Evolutionary conservation across 1,284 basidiomycete genomes (phyloP), one percentile per base, ranked within the genome.

Genomic region (Porodaedalea pini): DNA sequence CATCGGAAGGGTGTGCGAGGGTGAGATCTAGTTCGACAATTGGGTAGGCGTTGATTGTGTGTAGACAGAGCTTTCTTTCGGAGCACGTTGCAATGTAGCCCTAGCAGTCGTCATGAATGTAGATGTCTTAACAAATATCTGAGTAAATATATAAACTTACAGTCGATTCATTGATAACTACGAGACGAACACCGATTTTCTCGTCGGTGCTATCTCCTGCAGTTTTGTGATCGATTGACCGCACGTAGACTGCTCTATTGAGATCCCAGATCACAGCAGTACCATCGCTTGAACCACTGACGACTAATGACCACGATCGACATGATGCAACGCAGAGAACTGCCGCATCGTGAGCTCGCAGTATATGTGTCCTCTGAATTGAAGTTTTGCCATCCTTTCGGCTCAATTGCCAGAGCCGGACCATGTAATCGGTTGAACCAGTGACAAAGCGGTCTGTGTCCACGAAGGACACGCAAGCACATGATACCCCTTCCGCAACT

Each of bases 241-340:
- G 75, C 11, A 88, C 82, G 63, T 94, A 94, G 0, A 83, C 73
- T 13, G 88, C 84, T 39, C 86, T 78, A 66, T 98, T 97, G 55
- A 93, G 77, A 68, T 98, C 95, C 95, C 95, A 98, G 5, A 97
- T 65, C 13, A 88, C 87, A 0, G 88, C 92, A 58, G 85, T 90
- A 1, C 91, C 88, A 64, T 97, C 93, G 60, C 82, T 79, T 4
- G 90, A 90, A 4, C 93, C 93, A 60, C 90, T 95, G 45, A 96
- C 82, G 13, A 86, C 81, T 19, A 95, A 67, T 1, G 90, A 91
- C 93, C 93, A 97, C 0, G 86, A 73, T 32, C 87, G 77, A 13
- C 90, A 96, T 0, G 89, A 86, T 2, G 86, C 75, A 2, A 97
- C 75, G 64, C 84, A 88, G 0, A 79, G 69, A 5, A 97, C 82